Evolutionary conservation across 139 green algal genomes (phyloP), one percentile per base, ranked within the genome.

Genomic region (Dunaliella primolecta): DNA sequence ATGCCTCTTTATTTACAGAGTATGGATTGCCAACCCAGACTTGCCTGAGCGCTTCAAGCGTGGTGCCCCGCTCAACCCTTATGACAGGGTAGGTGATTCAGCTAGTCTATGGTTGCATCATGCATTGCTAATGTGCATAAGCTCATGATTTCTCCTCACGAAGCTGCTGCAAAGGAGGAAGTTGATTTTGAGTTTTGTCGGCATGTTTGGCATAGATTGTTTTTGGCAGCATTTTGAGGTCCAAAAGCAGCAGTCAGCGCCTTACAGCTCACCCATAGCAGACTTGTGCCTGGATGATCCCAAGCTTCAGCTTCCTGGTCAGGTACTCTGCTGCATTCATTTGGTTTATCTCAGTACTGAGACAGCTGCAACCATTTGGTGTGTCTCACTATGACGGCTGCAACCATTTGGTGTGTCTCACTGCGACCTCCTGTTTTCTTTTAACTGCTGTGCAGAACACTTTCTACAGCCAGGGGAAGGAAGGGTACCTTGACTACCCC

Each of bases 361-460:
- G 7, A 64, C 7, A 64, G 15, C 7, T 25, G 7, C 7, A 25
- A 15, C 15, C 7, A 64, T 64, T 64, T 25, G 15, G 15, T 7
- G 46, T 64, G 46, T 15, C 46, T 64, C 7, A 15, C 46, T 64
- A 64, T 64, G 46, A 64, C 46, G 46, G 7, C 46, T 64, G 46
- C 46, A 15, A 15, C 15, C 46, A 64, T 64, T 15, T n/a, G n/a
- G n/a, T n/a, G n/a, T n/a, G n/a, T n/a, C n/a, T n/a, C n/a, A n/a
- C n/a, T n/a, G 56, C 56, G 56, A 29, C 56, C 56, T n/a, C 20
- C 23, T n/a, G 56, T 20, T 23, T 23, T 72, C 56, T n/a, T 23
- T 23, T 72, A 20, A 35, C 71, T 77, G 71, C 71, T 77, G 56
- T 81, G 77, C 77, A 81, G 77, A 31, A 81, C 34, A 81, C 77